These are phyloP conservation scores for Trypanosoma platydactyli DNA, from an alignment of 208 protist species.

Conservation along the genomic window DNA sequence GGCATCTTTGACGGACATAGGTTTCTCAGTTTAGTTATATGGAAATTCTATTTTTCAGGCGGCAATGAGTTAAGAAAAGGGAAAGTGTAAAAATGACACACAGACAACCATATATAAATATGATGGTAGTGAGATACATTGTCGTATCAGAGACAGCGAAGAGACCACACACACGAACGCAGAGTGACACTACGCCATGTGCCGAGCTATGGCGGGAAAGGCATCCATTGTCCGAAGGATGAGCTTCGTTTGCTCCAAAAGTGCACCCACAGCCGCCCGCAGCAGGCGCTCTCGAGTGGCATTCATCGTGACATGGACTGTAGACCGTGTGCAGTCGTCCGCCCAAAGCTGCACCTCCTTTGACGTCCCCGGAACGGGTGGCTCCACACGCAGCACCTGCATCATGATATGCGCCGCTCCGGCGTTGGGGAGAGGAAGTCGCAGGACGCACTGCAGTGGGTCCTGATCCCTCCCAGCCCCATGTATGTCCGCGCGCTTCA, in stretches of 20 bases:
- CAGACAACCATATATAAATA: not conserved
- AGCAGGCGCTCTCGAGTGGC: slow-evolving; percentile 34
- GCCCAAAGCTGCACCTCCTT: slow-evolving; percentile 45
- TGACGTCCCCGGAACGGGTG: slow-evolving; percentile 28
- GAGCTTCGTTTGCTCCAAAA: slow-evolving; percentile 59
- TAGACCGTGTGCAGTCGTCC: slow-evolving; percentile 41
- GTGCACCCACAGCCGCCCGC: slow-evolving; percentile 41
- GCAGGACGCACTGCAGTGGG: slow-evolving; percentile 40
- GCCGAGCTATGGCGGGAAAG: slow-evolving; percentile 31
- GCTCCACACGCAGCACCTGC: slow-evolving; percentile 45
- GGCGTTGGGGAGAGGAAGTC: slow-evolving; percentile 42
- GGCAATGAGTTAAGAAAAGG: slow-evolving; percentile 3
- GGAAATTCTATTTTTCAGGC: slow-evolving; percentile 5
- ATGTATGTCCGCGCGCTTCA: not conserved
- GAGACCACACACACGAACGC: not conserved
- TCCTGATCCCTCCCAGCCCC: not conserved
- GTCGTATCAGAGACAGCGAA: slow-evolving; percentile 6
- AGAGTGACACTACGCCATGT: not conserved
- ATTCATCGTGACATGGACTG: slow-evolving; percentile 36
- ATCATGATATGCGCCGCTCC: slow-evolving; percentile 39
- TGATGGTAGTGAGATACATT: not conserved
- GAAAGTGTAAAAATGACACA: slow-evolving; percentile 10
- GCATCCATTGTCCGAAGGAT: slow-evolving; percentile 49
- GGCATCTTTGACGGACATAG: slow-evolving; percentile 65
- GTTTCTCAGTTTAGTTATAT: slow-evolving; percentile 1